These are phyloP conservation scores for Chlorella sorokiniana DNA, from an alignment of 139 green algal species.

Conservation along the genomic window DNA sequence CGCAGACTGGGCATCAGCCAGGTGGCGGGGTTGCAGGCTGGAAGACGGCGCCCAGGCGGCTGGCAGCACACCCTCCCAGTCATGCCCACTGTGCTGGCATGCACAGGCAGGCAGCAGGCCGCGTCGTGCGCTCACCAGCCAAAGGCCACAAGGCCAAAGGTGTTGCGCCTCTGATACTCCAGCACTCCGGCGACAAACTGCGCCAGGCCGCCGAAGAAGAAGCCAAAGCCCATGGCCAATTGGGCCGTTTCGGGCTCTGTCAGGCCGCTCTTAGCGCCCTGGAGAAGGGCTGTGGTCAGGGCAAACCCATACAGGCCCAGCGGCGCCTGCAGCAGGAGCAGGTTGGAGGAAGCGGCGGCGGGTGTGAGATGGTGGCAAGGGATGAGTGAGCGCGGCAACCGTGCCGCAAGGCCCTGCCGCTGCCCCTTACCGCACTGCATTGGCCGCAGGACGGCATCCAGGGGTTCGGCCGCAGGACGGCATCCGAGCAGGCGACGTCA, in stretches of 20 bases:
- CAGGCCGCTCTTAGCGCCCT: background rate
- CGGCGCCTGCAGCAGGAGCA: too few relatives aligned
- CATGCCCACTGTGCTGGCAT: too few relatives aligned
- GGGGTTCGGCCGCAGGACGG: too few relatives aligned
- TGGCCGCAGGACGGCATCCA: too few relatives aligned
- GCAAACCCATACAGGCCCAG: conserved; percentile 49
- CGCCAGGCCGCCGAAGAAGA: conserved; percentile 71
- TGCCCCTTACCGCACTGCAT: too few relatives aligned
- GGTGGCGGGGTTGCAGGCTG: background rate
- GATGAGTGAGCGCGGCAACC: too few relatives aligned
- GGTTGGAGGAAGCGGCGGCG: background rate
- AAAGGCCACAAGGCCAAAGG: conserved; percentile 74
- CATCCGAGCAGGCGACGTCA: too few relatives aligned
- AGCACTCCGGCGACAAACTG: conserved; percentile 75
- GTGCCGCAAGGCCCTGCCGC: too few relatives aligned
- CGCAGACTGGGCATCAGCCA: too few relatives aligned
- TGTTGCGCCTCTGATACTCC: conserved; percentile 67
- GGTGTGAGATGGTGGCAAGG: background rate
- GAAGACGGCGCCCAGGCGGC: too few relatives aligned
- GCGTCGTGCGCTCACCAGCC: conserved; percentile 44
- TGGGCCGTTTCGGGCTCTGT: conserved; percentile 18
- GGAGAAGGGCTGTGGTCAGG: conserved; percentile 23
- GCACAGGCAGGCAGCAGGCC: too few relatives aligned
- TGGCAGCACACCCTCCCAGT: too few relatives aligned
- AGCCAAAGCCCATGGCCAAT: conserved; percentile 50